Evolutionary conservation across 805 yeast species (phyloP).

Genomic region (Saccharomycopsis sp.): DNA sequence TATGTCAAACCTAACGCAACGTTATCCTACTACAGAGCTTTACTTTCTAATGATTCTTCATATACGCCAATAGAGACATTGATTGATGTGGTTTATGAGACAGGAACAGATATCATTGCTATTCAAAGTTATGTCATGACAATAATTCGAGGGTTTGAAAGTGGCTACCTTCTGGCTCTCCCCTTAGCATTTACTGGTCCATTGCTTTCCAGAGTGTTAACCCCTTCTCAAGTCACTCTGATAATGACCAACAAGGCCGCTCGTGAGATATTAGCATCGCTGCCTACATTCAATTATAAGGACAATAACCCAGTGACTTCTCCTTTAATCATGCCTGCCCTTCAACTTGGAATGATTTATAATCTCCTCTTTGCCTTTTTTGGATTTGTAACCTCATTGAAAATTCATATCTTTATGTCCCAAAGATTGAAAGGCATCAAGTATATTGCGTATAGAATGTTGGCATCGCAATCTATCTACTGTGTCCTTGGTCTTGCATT

Average conservation of each 20-base stretch:
- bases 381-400: constrained; percentile 53
- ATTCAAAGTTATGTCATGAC: constrained; percentile 42
- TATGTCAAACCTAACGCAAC: constrained; percentile 47
- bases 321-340: constrained; percentile 53
- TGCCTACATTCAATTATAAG: constrained; percentile 30
- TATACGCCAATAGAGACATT: constrained; percentile 31
- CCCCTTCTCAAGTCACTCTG: constrained; percentile 25
- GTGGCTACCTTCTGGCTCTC: constrained; percentile 24
- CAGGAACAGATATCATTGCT: constrained; percentile 55
- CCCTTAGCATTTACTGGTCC: constrained; percentile 24
- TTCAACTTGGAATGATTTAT: constrained; percentile 71
- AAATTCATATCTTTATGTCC: constrained; percentile 45
- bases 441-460: constrained; percentile 46
- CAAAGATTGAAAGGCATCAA: constrained; percentile 37
- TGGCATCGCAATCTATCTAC: constrained; percentile 44
- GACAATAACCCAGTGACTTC: constrained; percentile 48
- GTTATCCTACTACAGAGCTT: constrained; percentile 24
- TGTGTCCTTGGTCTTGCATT: constrained; percentile 52
- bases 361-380: constrained; percentile 67
- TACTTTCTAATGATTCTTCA: constrained; percentile 21
- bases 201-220: constrained; percentile 28
- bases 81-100: constrained; percentile 44
- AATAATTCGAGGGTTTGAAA: constrained; percentile 33
- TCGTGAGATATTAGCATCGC: constrained; percentile 28
- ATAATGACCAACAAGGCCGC: constrained; percentile 23